Evolutionary conservation across 2,329 filamentous ascomycete genomes (phyloP), one percentile per base, ranked within the genome.

Genomic region (Metarhizium humberi): DNA sequence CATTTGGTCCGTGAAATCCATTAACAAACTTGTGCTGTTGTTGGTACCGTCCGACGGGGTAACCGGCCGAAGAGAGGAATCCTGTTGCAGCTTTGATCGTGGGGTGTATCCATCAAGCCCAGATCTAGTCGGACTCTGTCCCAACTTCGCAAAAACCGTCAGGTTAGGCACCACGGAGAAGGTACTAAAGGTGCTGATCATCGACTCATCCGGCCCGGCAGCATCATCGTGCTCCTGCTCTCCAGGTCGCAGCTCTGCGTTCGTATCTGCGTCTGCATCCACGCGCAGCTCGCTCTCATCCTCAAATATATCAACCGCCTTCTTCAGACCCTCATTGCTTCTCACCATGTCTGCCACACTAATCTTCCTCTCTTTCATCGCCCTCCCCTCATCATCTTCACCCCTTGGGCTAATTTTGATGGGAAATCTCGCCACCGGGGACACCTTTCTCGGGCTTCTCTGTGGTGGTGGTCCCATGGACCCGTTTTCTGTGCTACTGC

Each of bases 91-190:
- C 53, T 66, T 64, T 56, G 64, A 61, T 45, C 74, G 73, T n/a
- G 70, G 70, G 10, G 73, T 71, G 18, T 70, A 64, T 16, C 72
- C 64, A 69, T 64, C 74, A 59, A 67, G 62, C 58, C 60, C 70
- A 59, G 71, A 75, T 63, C 82, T 86, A 29, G 76, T 74, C 14
- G 85, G 83, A 46, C 79, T 87, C 58, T 86, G 82, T 55, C 85
- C 84, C 54, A 94, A 73, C 59, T 84, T 85, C 8, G 89, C 86
- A 64, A 95, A 90, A 64, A 86, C 85, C 20, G 90, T 94, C 82
- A 94, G 83, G 63, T 92, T 90, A 6, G 90, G 90, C 54, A 96
- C 83, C 8, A 90, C 90, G 1, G 92, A 96, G 71, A 96, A 96
- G 13, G 81, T 84, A 74, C 90, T 96, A 67, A 95, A 88, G 3